Percentiles rank a stretch among this genome's conserved stretches.
These are phyloP conservation scores for Falciphora oryzae DNA, from an alignment of 2,329 filamentous ascomycete species.

Conservation along the genomic window DNA sequence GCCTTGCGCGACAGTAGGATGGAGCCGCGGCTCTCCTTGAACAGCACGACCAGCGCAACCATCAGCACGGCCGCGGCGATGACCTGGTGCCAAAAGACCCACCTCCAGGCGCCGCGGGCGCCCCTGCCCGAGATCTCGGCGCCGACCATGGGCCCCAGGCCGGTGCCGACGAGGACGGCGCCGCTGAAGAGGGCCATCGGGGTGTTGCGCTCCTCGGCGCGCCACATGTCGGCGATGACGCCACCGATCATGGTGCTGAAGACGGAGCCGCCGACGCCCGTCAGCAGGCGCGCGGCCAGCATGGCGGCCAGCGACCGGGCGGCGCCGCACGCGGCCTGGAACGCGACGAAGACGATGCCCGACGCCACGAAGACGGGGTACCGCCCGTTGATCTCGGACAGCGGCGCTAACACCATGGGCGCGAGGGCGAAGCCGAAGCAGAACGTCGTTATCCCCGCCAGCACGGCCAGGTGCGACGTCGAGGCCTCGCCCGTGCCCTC, in stretches of 20 bases:
- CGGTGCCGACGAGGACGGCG: constrained; percentile 70
- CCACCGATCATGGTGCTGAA: constrained; percentile 93
- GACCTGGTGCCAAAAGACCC: constrained; percentile 83
- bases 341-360: constrained; percentile 64
- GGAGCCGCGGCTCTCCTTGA: constrained; percentile 76
- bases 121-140: constrained; percentile 40
- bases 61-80: constrained; percentile 63
- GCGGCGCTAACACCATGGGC: constrained; percentile 83
- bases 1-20: constrained; percentile 77
- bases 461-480: constrained; percentile 58
- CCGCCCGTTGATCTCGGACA: constrained; percentile 83
- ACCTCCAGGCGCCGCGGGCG: constrained; percentile 57
- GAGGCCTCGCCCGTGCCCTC: constrained; percentile 19
- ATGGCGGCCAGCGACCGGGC: constrained; percentile 66
- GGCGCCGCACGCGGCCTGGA: constrained; percentile 67
- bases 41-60: constrained; percentile 58
- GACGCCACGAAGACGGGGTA: constrained; percentile 74
- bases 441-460: constrained; percentile 75
- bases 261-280: constrained; percentile 68
- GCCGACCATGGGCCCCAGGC: constrained; percentile 67
- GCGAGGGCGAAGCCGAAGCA: constrained; percentile 74
- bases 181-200: constrained; percentile 90
- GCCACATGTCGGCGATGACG: constrained; percentile 81
- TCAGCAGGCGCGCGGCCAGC: constrained; percentile 68
- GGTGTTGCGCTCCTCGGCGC: constrained; percentile 71